These are phyloP conservation scores for Chrysoporthe cubensis DNA, from an alignment of 2,329 filamentous ascomycete genomes.

Conservation along the genomic window DNA sequence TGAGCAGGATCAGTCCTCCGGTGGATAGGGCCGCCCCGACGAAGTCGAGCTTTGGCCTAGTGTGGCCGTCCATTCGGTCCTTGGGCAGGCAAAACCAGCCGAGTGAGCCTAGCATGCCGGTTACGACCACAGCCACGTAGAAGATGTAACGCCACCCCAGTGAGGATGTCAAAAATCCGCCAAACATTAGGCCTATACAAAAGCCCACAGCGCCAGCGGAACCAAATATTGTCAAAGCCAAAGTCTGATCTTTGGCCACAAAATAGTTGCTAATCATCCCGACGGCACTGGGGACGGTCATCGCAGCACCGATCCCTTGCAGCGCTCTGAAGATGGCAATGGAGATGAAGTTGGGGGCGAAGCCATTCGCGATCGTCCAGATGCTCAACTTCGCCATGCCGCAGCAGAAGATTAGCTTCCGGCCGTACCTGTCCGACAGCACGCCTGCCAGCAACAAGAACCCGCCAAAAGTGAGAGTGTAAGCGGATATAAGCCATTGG, in stretches of 20 bases:
- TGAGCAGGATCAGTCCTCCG: slow-evolving; percentile 46
- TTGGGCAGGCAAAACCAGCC: slow-evolving; percentile 43
- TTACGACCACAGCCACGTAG: slow-evolving; percentile 41
- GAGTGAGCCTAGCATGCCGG: slow-evolving; percentile 32
- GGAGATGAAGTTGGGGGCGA: slow-evolving; percentile 46
- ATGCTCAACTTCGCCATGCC: slow-evolving; percentile 42
- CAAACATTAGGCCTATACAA: slow-evolving; percentile 44
- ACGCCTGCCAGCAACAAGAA: slow-evolving; percentile 40
- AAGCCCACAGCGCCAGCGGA: slow-evolving; percentile 45
- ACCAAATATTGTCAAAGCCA: slow-evolving; percentile 44
- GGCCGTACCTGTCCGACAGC: slow-evolving; percentile 42
- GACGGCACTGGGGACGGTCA: slow-evolving; percentile 51
- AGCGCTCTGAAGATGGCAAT: slow-evolving; percentile 48
- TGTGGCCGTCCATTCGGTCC: slow-evolving; percentile 39
- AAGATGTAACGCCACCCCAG: slow-evolving; percentile 46
- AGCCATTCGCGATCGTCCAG: slow-evolving; percentile 42
- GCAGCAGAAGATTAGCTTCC: slow-evolving; percentile 43
- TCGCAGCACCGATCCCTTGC: slow-evolving; percentile 49
- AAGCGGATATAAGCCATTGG: slow-evolving; percentile 47
- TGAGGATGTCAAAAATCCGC: slow-evolving; percentile 44
- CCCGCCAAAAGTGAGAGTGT: slow-evolving; percentile 45
- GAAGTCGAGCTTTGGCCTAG: slow-evolving; percentile 45
- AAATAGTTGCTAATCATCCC: slow-evolving; percentile 48
- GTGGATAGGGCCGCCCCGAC: slow-evolving; percentile 47
- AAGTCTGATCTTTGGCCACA: slow-evolving; percentile 41